These are phyloP conservation scores for Fusarium nodosum DNA, from an alignment of 2,329 filamentous ascomycete species.

Conservation along the genomic window DNA sequence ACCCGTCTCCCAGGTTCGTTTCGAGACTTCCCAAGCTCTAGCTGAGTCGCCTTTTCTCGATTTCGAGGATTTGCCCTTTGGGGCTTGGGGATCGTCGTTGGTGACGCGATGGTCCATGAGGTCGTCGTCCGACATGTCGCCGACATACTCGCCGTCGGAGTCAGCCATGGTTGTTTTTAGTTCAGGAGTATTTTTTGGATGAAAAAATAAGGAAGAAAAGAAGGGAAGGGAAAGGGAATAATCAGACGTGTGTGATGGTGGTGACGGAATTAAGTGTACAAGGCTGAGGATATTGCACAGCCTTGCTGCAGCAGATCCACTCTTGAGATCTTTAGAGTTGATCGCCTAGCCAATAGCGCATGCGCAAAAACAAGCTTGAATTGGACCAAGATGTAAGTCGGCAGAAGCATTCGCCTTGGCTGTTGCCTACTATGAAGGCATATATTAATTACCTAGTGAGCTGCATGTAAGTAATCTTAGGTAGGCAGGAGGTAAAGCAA, in stretches of 20 bases:
- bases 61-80: constrained; percentile 49
- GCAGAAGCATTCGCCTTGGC: not conserved
- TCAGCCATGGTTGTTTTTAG: constrained; percentile 70
- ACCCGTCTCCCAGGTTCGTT: constrained; percentile 78
- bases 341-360: constrained; percentile 36
- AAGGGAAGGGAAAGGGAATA: constrained; percentile 9
- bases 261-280: constrained; percentile 45
- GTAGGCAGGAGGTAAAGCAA: not conserved
- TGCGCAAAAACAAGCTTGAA: constrained; percentile 23
- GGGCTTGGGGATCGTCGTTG: constrained; percentile 53
- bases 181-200: not conserved
- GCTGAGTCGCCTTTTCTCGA: constrained; percentile 57
- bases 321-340: constrained; percentile 18
- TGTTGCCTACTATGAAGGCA: not conserved
- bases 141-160: constrained; percentile 79
- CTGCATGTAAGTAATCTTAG: not conserved
- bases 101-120: constrained; percentile 65
- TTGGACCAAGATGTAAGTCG: not conserved
- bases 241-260: constrained; percentile 17
- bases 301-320: constrained; percentile 45
- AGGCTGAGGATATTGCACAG: constrained; percentile 46
- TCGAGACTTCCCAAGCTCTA: constrained; percentile 76
- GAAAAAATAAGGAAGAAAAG: not conserved
- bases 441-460: not conserved
- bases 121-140: constrained; percentile 75